These are phyloP conservation scores for Mycena amicta DNA, from an alignment of 768 basidiomycete species.

Conservation along the genomic window DNA sequence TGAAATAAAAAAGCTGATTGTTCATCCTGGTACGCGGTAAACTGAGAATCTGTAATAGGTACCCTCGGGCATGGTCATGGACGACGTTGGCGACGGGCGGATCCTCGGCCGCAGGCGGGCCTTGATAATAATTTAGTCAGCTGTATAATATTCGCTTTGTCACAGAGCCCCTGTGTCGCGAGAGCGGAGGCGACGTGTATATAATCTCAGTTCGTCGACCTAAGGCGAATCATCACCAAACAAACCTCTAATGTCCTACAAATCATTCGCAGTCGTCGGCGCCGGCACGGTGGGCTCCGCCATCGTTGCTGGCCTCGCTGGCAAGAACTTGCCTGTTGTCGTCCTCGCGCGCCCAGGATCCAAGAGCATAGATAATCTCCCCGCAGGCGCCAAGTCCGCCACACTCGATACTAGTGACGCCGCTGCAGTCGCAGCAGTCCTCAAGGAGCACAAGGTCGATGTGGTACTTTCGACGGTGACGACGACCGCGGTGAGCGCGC, in stretches of 20 bases:
- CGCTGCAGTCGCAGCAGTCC: constrained; percentile 21
- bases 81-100: too few species aligned
- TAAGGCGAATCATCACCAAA: too few species aligned
- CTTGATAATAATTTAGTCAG: too few species aligned
- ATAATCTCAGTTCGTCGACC: too few species aligned
- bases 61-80: too few species aligned
- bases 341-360: constrained; percentile 19
- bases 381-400: constrained; percentile 27
- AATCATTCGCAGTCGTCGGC: constrained; percentile 7
- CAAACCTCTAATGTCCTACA: constrained; percentile 1
- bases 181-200: too few species aligned
- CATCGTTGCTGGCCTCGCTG: constrained; percentile 45
- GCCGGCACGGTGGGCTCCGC: constrained; percentile 25
- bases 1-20: too few species aligned
- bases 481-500: constrained; percentile 24
- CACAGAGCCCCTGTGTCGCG: too few species aligned
- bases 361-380: constrained; percentile 6
- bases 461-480: constrained; percentile 38
- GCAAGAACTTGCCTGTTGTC: constrained; percentile 38
- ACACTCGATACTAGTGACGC: constrained; percentile 36
- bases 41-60: too few species aligned
- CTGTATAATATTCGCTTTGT: too few species aligned
- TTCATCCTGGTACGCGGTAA: too few species aligned
- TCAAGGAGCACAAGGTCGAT: constrained; percentile 34
- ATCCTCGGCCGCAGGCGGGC: too few species aligned